Percentiles rank a stretch among this genome's conserved stretches.
Conservation (phyloP, 164 flowering plant species). For the Magnolia kwangsiensis region DNA sequence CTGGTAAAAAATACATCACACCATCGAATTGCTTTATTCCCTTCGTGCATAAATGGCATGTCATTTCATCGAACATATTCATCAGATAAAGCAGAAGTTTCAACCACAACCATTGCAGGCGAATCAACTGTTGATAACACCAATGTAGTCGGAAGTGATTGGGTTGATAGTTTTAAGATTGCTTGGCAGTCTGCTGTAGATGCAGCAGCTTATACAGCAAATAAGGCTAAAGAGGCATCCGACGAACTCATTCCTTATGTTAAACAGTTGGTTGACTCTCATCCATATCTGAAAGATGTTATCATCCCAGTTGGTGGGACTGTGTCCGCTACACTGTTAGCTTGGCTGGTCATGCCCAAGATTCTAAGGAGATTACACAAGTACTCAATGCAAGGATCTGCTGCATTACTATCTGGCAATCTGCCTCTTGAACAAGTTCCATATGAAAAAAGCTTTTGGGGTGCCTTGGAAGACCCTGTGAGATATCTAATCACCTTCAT, state of each 20-base stretch:
- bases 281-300: conserved; percentile 62
- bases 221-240: conserved; percentile 53
- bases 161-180: conserved; percentile 48
- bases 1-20: conserved; percentile 7
- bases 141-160: conserved; percentile 44
- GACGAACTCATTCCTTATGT: conserved; percentile 50
- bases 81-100: conserved; percentile 29
- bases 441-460: conserved; percentile 87
- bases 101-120: conserved; percentile 29
- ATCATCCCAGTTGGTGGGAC: conserved; percentile 67
- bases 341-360: conserved; percentile 85
- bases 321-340: conserved; percentile 55
- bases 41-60: conserved; percentile 15
- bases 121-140: conserved; percentile 21
- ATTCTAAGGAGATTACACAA: conserved; percentile 70
- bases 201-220: conserved; percentile 34
- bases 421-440: conserved; percentile 44
- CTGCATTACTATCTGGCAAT: conserved; percentile 40
- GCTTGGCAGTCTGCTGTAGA: conserved; percentile 52
- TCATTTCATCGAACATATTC: conserved; percentile 34
- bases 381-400: conserved; percentile 54
- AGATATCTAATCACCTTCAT: conserved; percentile 78
- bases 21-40: conserved; percentile 15
- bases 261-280: conserved; percentile 53
- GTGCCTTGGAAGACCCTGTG: conserved; percentile 87